Base-by-base conservation (phyloP, 108 stramenopile genomes). In the Poteriospumella lacustris region DNA sequence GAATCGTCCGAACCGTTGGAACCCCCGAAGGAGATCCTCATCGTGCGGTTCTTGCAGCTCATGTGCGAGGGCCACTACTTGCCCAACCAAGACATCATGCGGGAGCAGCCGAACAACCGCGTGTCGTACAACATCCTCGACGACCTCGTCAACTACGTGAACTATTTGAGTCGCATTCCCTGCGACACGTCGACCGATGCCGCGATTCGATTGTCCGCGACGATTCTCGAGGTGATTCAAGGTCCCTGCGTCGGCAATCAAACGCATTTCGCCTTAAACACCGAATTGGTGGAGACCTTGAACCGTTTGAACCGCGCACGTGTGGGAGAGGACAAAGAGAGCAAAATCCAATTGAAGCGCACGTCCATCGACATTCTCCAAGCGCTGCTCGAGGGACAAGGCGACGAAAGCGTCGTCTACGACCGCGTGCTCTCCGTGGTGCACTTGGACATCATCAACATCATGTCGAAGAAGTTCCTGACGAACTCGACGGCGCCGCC, bases 171-270 rank as follows among this genome's bases (percentile, higher is more conserved):
- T 24, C 62, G 58, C 44, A 78, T 67, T 44, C 81, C 76, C 2
- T 68, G 81, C 68, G 34, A 38, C 39, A 62, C 77, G 56, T 72
- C 68, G 36, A 78, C 81, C 1, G 42, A 68, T 42, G 75, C 81
- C n/a, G 77, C 68, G 43, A 29, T n/a, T 43, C n/a, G 24, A 58
- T 58, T 78, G 38, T 39, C 81, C 29, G 77, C 41, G 9, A 78
- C 77, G 39, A 78, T 85, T 24, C 47, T 85, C 26, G 84, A 85
- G 78, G 81, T 81, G 40, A 81, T 85, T 34, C 84, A 85, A 39
- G 84, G 84, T 24, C 84, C 84, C n/a, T 85, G 84, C 42, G 40
- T 52, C 0, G 41, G 41, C 41, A 85, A 85, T 68, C 84, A 77
- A 41, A 58, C 41, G 68, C 77, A 82, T 76, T 68, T 82, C 34